These are phyloP conservation scores for Nepenthes alata DNA, from an alignment of 179 eudicot species.

Conservation along the genomic window DNA sequence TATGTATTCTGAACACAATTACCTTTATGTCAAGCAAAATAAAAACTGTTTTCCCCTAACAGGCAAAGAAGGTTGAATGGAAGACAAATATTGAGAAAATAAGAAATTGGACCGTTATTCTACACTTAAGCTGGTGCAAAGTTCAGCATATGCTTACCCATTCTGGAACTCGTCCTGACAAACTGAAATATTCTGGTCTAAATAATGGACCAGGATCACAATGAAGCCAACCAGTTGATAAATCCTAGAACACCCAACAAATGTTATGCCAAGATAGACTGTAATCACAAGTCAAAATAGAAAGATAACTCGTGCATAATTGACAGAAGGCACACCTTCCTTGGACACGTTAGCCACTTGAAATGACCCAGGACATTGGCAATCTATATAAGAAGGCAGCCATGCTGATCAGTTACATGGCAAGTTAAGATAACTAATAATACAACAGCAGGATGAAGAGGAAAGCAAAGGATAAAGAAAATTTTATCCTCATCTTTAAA, in stretches of 20 bases:
- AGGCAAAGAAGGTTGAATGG: too few relatives aligned
- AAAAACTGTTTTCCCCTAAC: too few relatives aligned
- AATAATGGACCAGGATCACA: slow-evolving; percentile 87
- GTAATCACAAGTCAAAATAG: neutral
- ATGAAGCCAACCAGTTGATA: slow-evolving; percentile 94
- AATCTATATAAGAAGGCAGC: slow-evolving; percentile 34
- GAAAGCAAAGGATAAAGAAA: neutral
- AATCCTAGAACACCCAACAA: slow-evolving; percentile 34
- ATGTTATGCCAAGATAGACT: slow-evolving; percentile 1
- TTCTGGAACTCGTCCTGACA: slow-evolving; percentile 53
- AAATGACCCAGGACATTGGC: slow-evolving; percentile 80
- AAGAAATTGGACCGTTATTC: too few relatives aligned
- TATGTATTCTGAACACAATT: too few relatives aligned
- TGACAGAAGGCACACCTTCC: slow-evolving; percentile 43
- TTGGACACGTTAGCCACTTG: slow-evolving; percentile 89
- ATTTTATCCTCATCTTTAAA: neutral
- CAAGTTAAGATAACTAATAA: neutral
- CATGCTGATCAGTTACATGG: neutral
- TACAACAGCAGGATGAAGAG: neutral
- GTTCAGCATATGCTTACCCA: slow-evolving; percentile 38
- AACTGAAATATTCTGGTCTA: slow-evolving; percentile 50
- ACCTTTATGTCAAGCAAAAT: too few relatives aligned
- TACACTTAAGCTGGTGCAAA: neutral
- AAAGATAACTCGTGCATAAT: neutral
- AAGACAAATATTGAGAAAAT: too few relatives aligned